Evolutionary conservation across 2,329 filamentous ascomycete species (phyloP).

Genomic region (Penicillium polonicum): DNA sequence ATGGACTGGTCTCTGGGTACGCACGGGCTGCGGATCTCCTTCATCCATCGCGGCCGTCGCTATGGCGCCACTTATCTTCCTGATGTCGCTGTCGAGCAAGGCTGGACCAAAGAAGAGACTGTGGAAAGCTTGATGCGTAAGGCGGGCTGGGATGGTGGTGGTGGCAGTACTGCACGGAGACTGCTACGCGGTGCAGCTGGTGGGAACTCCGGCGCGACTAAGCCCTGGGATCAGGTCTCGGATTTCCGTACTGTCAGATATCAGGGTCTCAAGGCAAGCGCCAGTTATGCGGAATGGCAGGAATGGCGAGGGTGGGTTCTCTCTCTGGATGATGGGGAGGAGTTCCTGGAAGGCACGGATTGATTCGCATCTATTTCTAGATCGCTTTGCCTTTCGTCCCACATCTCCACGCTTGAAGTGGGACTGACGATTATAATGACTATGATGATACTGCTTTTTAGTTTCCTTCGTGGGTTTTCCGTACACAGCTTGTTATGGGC

Average conservation of each 20-base stretch:
- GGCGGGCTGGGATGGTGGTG: conserved; percentile 78
- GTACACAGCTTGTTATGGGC: background rate
- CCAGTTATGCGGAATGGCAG: conserved; percentile 72
- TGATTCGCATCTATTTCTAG: conserved; percentile 5
- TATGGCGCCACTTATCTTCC: conserved; percentile 90
- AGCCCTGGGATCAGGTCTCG: conserved; percentile 69
- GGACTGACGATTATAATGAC: conserved; percentile 13
- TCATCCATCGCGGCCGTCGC: conserved; percentile 68
- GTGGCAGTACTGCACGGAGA: conserved; percentile 36
- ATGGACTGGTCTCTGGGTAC: conserved; percentile 84
- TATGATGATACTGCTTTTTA: background rate
- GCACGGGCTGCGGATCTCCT: conserved; percentile 85
- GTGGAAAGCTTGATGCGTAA: conserved; percentile 88
- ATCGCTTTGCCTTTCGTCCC: background rate
- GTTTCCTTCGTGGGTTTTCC: background rate
- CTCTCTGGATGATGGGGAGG: conserved; percentile 31
- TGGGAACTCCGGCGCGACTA: conserved; percentile 17
- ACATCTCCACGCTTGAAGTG: background rate
- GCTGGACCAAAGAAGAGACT: conserved; percentile 92
- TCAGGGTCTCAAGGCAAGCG: conserved; percentile 73
- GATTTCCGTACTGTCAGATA: conserved; percentile 79
- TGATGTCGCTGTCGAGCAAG: conserved; percentile 87
- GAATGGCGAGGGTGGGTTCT: conserved; percentile 73
- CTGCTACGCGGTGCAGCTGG: conserved; percentile 42
- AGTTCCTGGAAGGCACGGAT: conserved; percentile 19